A percentile compares a stretch with the other conserved stretches of the same genome.
Evolutionary conservation across 768 basidiomycete species (phyloP).

Genomic region (Tylopilus rubrobrunneus): DNA sequence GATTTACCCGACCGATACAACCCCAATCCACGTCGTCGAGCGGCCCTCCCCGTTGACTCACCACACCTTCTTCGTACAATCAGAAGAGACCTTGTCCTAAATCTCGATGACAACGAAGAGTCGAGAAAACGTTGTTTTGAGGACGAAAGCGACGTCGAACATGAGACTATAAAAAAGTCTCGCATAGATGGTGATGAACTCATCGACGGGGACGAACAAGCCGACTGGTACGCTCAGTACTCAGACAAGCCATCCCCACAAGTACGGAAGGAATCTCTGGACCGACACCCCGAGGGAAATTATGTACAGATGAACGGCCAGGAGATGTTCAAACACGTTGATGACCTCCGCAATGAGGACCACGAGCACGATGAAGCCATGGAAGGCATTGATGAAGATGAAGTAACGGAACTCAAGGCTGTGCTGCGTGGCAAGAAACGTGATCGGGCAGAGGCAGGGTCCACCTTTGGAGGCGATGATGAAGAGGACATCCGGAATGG

Average conservation of each 20-base stretch:
- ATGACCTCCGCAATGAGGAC: conserved; percentile 50
- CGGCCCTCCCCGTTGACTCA: conserved; percentile 11
- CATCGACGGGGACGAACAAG: conserved; percentile 47
- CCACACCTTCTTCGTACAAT: conserved; percentile 28
- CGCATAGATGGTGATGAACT: conserved; percentile 48
- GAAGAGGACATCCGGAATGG: conserved; percentile 38
- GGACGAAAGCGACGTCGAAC: conserved; percentile 42
- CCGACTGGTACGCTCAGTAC: conserved; percentile 36
- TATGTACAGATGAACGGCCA: conserved; percentile 35
- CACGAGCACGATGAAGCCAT: conserved; percentile 34
- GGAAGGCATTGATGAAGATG: conserved; percentile 41
- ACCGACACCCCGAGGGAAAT: conserved; percentile 40
- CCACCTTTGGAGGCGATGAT: conserved; percentile 61
- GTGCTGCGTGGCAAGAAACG: conserved; percentile 62
- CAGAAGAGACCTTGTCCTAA: conserved; percentile 29
- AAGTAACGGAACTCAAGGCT: conserved; percentile 36
- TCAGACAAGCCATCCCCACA: conserved; percentile 29
- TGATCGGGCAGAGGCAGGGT: conserved; percentile 69
- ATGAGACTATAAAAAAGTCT: conserved; percentile 46
- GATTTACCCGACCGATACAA: conserved; percentile 39
- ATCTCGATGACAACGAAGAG: conserved; percentile 23
- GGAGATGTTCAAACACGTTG: conserved; percentile 36
- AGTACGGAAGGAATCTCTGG: conserved; percentile 49
- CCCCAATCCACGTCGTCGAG: conserved; percentile 22
- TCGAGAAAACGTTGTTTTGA: conserved; percentile 42